Conservation (phyloP, 2,329 filamentous ascomycete species). For the Neophaeococcomyces aloes region DNA sequence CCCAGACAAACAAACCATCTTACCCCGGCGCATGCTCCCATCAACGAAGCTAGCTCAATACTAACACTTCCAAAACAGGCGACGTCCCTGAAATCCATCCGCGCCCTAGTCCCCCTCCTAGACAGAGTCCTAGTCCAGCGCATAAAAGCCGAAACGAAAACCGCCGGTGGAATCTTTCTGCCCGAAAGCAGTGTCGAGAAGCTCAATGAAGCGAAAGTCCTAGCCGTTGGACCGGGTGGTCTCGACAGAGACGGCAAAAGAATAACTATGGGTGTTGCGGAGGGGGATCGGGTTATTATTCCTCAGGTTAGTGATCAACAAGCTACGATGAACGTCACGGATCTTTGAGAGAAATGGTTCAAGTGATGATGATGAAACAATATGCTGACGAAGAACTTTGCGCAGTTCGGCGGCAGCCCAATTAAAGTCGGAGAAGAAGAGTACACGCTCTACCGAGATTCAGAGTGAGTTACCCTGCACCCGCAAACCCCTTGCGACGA, state of each 20-base stretch:
- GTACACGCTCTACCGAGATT: slow-evolving; percentile 90
- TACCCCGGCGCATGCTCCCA: neutral
- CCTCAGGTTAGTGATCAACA: slow-evolving; percentile 80
- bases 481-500: too few species aligned
- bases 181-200: slow-evolving; percentile 96
- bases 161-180: slow-evolving; percentile 91
- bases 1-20: neutral
- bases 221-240: slow-evolving; percentile 84
- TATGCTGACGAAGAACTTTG: slow-evolving; percentile 20
- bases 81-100: slow-evolving; percentile 81
- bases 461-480: slow-evolving; percentile 95
- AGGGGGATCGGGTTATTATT: slow-evolving; percentile 89
- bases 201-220: slow-evolving; percentile 91
- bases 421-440: slow-evolving; percentile 98
- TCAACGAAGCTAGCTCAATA: slow-evolving; percentile 1
- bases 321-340: too few species aligned
- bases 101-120: slow-evolving; percentile 85
- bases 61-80: slow-evolving; percentile 11
- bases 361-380: slow-evolving; percentile 1
- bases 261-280: slow-evolving; percentile 67
- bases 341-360: too few species aligned
- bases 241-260: slow-evolving; percentile 84
- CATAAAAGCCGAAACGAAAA: slow-evolving; percentile 94
- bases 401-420: slow-evolving; percentile 79
- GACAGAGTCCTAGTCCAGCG: slow-evolving; percentile 98